These are phyloP conservation scores for Aspergillus sp. DNA, from an alignment of 2,329 filamentous ascomycete genomes.

Conservation along the genomic window DNA sequence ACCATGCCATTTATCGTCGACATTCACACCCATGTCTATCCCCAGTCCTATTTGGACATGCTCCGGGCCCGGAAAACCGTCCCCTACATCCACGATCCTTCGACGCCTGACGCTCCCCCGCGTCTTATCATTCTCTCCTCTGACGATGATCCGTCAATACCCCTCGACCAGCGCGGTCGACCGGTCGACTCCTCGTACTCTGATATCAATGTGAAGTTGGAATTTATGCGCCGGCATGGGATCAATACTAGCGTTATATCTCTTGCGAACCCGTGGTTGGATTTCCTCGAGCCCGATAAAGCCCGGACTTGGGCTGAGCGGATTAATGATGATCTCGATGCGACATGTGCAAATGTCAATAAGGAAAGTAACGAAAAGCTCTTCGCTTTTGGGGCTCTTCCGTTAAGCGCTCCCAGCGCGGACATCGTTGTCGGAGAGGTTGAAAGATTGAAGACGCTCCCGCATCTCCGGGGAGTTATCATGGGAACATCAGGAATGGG, in stretches of 20 bases:
- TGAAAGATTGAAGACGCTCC: slow-evolving; percentile 52
- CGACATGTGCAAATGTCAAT: slow-evolving; percentile 55
- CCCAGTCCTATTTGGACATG: slow-evolving; percentile 52
- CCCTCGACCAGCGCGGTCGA: slow-evolving; percentile 55
- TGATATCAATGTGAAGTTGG: slow-evolving; percentile 69
- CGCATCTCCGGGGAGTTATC: slow-evolving; percentile 74
- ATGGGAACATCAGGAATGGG: slow-evolving; percentile 79
- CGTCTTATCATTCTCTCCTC: slow-evolving; percentile 43
- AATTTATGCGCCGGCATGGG: slow-evolving; percentile 78
- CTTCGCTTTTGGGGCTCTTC: slow-evolving; percentile 77
- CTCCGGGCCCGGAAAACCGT: slow-evolving; percentile 46
- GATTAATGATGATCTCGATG: slow-evolving; percentile 73
- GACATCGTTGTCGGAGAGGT: slow-evolving; percentile 59
- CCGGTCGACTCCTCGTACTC: slow-evolving; percentile 80
- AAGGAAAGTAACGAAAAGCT: slow-evolving; percentile 55
- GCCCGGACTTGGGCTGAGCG: slow-evolving; percentile 57
- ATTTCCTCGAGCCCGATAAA: slow-evolving; percentile 62
- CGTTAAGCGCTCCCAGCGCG: slow-evolving; percentile 60
- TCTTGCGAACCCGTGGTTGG: slow-evolving; percentile 88
- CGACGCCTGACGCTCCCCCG: slow-evolving; percentile 21
- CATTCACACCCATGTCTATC: slow-evolving; percentile 59
- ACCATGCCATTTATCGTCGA: slow-evolving; percentile 45
- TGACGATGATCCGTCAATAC: slow-evolving; percentile 36
- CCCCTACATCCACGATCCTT: slow-evolving; percentile 40
- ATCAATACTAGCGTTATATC: slow-evolving; percentile 82